Percentiles rank a stretch among this genome's conserved stretches.
Evolutionary conservation across 805 yeast genomes (phyloP).

Genomic region (Metschnikowia corniflorae): DNA sequence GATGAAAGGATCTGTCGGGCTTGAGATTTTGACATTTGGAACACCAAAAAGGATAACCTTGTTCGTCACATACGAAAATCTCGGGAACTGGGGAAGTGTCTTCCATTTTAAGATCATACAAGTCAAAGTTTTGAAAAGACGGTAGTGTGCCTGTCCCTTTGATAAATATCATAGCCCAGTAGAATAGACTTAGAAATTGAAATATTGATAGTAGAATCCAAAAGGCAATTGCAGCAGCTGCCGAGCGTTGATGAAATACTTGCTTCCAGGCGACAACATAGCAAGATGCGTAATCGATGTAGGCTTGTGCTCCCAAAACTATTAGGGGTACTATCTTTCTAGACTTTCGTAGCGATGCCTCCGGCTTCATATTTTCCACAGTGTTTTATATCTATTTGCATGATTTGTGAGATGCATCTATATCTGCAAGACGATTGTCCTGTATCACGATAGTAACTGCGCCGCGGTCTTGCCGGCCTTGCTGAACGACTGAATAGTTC

Average conservation of each 20-base stretch:
- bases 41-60: constrained; percentile 80
- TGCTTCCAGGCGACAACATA: constrained; percentile 15
- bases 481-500: too few species aligned
- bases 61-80: constrained; percentile 61
- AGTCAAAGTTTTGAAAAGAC: constrained; percentile 32
- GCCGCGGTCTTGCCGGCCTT: too few species aligned
- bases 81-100: constrained; percentile 46
- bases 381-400: too few species aligned
- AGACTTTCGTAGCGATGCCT: constrained; percentile 2
- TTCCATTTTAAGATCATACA: constrained; percentile 19
- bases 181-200: constrained; percentile 13
- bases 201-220: constrained; percentile 14
- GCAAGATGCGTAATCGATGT: constrained; percentile 13
- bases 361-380: constrained; percentile 4
- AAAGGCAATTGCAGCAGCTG: constrained; percentile 14
- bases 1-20: constrained; percentile 68
- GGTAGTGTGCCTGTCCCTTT: constrained; percentile 60
- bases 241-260: constrained; percentile 7
- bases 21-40: constrained; percentile 62
- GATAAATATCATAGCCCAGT: constrained; percentile 44
- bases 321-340: constrained; percentile 7
- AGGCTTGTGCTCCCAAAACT: constrained; percentile 8
- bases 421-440: too few species aligned
- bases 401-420: too few species aligned
- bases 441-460: too few species aligned